A percentile compares a stretch with the other conserved stretches of the same genome.
phyloP scores from a whole-genome alignment of 495 filamentous ascomycete genomes.

The Sabuloglossum arenarium region DNA sequence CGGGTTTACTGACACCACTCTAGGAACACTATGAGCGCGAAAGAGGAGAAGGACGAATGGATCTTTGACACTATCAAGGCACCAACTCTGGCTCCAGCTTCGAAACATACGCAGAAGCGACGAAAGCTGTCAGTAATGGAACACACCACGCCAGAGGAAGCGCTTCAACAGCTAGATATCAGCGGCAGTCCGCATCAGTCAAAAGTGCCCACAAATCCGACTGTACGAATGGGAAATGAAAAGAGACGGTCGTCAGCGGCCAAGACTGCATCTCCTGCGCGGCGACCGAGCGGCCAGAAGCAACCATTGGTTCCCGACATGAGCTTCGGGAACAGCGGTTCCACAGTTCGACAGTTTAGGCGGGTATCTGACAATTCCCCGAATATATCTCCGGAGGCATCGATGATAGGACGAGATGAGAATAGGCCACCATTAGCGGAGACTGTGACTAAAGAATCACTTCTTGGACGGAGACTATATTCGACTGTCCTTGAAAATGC shows the following conservation, averaged over 20 bases:
- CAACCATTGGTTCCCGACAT: conserved; percentile 65
- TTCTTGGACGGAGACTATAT: conserved; percentile 61
- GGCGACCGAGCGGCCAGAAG: conserved; percentile 37
- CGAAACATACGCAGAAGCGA: conserved; percentile 12
- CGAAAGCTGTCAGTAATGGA: conserved; percentile 3
- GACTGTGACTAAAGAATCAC: conserved; percentile 51
- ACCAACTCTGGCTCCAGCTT: conserved; percentile 15
- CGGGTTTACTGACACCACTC: background rate
- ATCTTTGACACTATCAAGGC: conserved; percentile 93
- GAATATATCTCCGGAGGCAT: conserved; percentile 16
- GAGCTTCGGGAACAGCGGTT: conserved; percentile 76
- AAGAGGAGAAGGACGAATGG: conserved; percentile 68
- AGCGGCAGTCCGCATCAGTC: conserved; percentile 12
- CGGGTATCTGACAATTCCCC: conserved; percentile 53
- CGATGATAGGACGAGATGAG: conserved; percentile 22
- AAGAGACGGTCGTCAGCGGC: conserved; percentile 31
- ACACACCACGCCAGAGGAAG: conserved; percentile 24
- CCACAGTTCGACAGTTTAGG: conserved; percentile 75
- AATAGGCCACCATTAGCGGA: conserved; percentile 19
- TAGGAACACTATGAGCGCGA: conserved; percentile 42
- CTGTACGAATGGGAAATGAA: conserved; percentile 28
- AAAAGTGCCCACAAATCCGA: conserved; percentile 10
- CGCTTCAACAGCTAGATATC: conserved; percentile 36
- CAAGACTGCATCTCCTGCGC: conserved; percentile 15
- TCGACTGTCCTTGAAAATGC: conserved; percentile 56